phyloP scores from a whole-genome alignment of 441 rosid genomes.

The Adansonia gregorii region DNA sequence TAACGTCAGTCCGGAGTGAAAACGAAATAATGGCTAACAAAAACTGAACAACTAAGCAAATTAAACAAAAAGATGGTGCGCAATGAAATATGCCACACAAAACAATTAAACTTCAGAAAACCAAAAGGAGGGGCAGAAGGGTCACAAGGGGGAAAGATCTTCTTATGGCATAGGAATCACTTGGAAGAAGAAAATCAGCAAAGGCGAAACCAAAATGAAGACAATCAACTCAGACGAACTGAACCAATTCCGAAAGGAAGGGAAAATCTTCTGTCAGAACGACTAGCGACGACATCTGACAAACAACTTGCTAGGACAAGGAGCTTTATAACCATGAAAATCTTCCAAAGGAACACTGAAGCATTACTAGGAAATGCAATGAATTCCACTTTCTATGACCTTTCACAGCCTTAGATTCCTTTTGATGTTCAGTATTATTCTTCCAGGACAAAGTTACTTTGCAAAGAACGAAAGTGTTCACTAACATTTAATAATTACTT shows the following conservation, averaged over 20 bases:
- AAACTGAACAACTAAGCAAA: not conserved
- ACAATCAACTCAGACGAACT: not conserved
- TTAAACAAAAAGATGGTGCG: not conserved
- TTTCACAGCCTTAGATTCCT: slow-evolving; percentile 11
- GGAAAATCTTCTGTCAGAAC: not conserved
- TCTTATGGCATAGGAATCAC: not conserved
- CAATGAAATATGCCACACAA: slow-evolving; percentile 4
- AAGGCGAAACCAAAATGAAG: not conserved
- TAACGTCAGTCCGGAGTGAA: not conserved
- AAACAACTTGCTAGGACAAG: slow-evolving; percentile 4
- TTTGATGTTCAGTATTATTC: slow-evolving; percentile 17
- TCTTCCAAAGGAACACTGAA: not conserved
- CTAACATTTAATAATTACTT: not conserved
- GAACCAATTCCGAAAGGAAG: not conserved
- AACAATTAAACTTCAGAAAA: slow-evolving; percentile 19
- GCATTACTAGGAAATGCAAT: not conserved
- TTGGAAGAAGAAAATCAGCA: not conserved
- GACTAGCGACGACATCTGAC: not conserved
- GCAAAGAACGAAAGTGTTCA: not conserved
- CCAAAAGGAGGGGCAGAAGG: not conserved
- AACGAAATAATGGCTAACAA: not conserved
- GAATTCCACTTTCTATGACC: slow-evolving; percentile 10
- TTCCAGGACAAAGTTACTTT: slow-evolving; percentile 2
- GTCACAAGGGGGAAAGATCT: not conserved
- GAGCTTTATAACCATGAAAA: slow-evolving; percentile 8